Base-by-base conservation (phyloP, 225 moss, liverwort and hornwort genomes). In the Pseudisothecium myosuroides region DNA sequence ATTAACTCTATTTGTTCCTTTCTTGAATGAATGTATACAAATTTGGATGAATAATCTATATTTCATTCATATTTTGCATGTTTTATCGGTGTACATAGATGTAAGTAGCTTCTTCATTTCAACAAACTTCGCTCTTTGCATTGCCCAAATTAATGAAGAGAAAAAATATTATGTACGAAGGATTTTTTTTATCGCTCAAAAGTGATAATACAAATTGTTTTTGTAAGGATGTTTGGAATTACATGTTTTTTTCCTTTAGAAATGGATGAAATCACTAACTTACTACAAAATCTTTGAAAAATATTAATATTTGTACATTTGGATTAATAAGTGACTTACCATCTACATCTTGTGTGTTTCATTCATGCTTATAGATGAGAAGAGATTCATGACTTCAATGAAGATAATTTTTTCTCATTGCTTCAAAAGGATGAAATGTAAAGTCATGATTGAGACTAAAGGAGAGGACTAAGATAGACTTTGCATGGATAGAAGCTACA, bases 141-240 rank as follows among this genome's bases (percentile, higher is more conserved):
- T 7, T 75, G 7, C 0, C 1, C 0, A 50, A 49, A 75, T 49
- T 7, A 49, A 75, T 31, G 19, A 49, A 75, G 9, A 47, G 4
- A 47, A 47, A 74, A 31, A 31, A 0, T 6, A 45, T 16, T 28
- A 1, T 45, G 1, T 2, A 49, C 12, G 0, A 75, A 0, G 1
- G 2, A 26, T 17, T 43, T 22, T 43, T 41, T 29, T 29, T 41
- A 27, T 41, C 0, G 2, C 18, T 74, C 47, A 10, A 29, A 45
- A 47, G 7, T 19, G 1, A 31, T 47, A 47, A 31, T 47, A 47
- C 2, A 31, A 47, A 31, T 29, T 74, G 4, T 31, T 19, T 19
- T 49, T 49, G 2, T 0, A 12, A 11, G 31, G 7, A 75, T 18
- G 18, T 73, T 17, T 29, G 17, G 73, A 1, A 2, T 28, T 28